phyloP scores from a whole-genome alignment of 805 yeast species.

The Isabelozyma pseudorhagii region DNA sequence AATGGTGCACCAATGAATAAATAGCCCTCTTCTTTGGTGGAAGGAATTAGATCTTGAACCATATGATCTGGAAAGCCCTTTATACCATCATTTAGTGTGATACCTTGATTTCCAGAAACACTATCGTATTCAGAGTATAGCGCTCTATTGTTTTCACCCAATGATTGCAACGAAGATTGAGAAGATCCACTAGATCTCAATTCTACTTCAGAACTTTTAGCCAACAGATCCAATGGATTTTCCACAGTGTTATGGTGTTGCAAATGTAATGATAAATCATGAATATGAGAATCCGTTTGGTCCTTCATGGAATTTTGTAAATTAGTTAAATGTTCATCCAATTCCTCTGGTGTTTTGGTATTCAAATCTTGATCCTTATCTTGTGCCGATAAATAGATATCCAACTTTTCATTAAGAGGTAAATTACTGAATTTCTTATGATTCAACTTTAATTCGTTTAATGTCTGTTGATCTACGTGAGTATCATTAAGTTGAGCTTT shows the following conservation, averaged over 20 bases:
- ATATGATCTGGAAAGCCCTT: constrained; percentile 39
- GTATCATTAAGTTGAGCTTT: constrained; percentile 3
- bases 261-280: constrained; percentile 29
- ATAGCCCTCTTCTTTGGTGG: constrained; percentile 5
- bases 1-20: constrained; percentile 4
- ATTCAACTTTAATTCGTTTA: constrained; percentile 17
- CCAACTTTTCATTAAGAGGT: constrained; percentile 44
- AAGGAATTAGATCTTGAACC: constrained; percentile 32
- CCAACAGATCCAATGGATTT: constrained; percentile 31
- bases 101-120: constrained; percentile 20
- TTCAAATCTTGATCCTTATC: neutral
- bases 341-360: constrained; percentile 13
- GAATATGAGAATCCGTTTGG: constrained; percentile 32
- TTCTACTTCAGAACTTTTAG: constrained; percentile 20
- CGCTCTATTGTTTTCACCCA: constrained; percentile 24
- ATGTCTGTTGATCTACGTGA: constrained; percentile 12
- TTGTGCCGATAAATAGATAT: constrained; percentile 31
- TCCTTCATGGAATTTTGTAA: constrained; percentile 21
- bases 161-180: constrained; percentile 38
- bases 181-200: constrained; percentile 34
- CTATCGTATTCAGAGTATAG: constrained; percentile 16
- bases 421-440: constrained; percentile 25
- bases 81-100: constrained; percentile 40
- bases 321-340: constrained; percentile 34
- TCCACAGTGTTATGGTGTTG: constrained; percentile 18